Conservation (phyloP, 345 rosid genomes). For the Corchorus olitorius region DNA sequence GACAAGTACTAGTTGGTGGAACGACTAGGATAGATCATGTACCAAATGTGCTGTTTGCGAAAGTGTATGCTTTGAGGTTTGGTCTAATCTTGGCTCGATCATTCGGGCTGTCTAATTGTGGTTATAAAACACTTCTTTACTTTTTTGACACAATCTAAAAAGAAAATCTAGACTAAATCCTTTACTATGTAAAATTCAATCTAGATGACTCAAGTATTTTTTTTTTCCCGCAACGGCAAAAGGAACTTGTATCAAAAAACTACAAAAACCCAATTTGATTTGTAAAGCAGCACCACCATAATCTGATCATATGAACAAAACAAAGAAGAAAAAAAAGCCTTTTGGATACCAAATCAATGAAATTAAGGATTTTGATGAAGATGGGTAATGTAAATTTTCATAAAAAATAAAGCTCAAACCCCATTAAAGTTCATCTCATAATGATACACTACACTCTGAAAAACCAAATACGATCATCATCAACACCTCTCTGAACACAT, state of each 20-base stretch:
- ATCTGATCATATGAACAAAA: not conserved
- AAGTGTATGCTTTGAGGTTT: too few relatives aligned
- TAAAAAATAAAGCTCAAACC: not conserved
- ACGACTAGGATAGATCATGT: too few relatives aligned
- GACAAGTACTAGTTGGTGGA: too few relatives aligned
- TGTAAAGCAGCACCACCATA: not conserved
- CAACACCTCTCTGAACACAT: too few relatives aligned
- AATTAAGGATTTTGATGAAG: not conserved
- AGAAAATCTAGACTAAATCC: not conserved
- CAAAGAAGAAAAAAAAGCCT: not conserved
- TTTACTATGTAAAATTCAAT: not conserved
- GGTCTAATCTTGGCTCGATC: too few relatives aligned
- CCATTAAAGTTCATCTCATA: not conserved
- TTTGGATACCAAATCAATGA: not conserved
- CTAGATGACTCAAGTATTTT: not conserved
- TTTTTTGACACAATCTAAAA: not conserved
- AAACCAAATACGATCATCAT: too few relatives aligned
- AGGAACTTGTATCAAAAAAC: not conserved
- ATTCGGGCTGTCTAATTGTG: too few relatives aligned
- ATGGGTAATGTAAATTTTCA: not conserved
- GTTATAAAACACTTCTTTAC: not conserved
- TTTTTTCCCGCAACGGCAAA: not conserved
- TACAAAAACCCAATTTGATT: not conserved
- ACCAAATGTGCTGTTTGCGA: too few relatives aligned
- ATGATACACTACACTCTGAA: too few relatives aligned